Conservation (phyloP, 2,329 filamentous ascomycete genomes). For the Trichoderma oligosporum region DNA sequence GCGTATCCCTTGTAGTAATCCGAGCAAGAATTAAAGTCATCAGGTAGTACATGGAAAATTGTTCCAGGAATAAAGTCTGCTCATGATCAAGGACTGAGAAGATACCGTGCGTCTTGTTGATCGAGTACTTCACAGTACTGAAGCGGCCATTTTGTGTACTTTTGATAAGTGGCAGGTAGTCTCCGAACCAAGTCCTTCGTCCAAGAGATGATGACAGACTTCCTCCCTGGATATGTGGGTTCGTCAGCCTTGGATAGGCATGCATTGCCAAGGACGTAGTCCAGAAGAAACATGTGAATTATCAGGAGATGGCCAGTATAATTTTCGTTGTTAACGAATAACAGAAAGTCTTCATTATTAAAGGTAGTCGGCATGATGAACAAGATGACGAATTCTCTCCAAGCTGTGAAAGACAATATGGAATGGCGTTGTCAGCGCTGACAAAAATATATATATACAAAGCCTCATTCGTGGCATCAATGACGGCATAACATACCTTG, state of each 20-base stretch:
- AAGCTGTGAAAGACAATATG: conserved; percentile 22
- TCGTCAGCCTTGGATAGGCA: conserved; percentile 24
- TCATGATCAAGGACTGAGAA: conserved; percentile 27
- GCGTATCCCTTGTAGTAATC: too few species aligned
- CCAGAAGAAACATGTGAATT: conserved; percentile 36
- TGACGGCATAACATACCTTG: conserved; percentile 20
- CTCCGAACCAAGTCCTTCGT: conserved; percentile 21
- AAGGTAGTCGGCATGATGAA: conserved; percentile 24
- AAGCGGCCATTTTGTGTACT: conserved; percentile 24
- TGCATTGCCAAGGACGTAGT: conserved; percentile 26
- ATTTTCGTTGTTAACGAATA: conserved; percentile 32
- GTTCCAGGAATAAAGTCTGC: background rate
- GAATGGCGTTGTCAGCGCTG: background rate
- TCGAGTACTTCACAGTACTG: conserved; percentile 26
- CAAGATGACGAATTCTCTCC: conserved; percentile 24
- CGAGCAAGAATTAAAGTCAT: too few species aligned
- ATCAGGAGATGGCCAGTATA: conserved; percentile 34
- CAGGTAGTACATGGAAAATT: conserved; percentile 35
- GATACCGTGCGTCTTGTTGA: conserved; percentile 26
- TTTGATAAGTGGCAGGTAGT: conserved; percentile 23
- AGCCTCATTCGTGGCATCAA: background rate
- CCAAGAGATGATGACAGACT: conserved; percentile 28
- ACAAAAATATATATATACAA: background rate
- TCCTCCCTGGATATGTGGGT: conserved; percentile 25
- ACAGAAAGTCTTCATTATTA: conserved; percentile 32